Conservation (phyloP, 2,329 filamentous ascomycete species). For the Hortaea werneckii region DNA sequence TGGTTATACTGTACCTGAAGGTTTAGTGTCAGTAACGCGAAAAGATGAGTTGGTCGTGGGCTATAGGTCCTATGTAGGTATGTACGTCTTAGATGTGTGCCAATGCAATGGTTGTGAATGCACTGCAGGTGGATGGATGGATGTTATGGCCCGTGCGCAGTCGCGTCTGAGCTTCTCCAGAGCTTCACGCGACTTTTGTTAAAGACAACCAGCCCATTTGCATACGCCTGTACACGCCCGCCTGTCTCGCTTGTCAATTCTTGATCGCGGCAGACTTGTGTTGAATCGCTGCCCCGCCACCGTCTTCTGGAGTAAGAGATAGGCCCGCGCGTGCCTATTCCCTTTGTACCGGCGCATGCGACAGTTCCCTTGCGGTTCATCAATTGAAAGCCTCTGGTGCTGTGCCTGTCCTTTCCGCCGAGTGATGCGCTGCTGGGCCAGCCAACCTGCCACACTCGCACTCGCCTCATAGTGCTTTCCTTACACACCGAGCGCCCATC, state of each 20-base stretch:
- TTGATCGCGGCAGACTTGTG: too few relatives aligned
- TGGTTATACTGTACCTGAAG: too few relatives aligned
- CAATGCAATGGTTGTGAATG: background rate
- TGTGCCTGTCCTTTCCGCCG: background rate
- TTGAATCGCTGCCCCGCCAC: too few relatives aligned
- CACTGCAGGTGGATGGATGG: background rate
- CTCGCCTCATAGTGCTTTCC: background rate
- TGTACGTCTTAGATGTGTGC: background rate
- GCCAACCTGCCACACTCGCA: background rate
- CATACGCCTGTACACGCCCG: background rate
- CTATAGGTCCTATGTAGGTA: too few relatives aligned
- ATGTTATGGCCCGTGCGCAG: background rate
- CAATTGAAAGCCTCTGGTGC: too few relatives aligned
- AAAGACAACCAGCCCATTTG: background rate
- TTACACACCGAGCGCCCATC: background rate
- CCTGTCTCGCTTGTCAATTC: too few relatives aligned
- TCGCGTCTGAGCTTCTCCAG: background rate
- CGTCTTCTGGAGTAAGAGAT: too few relatives aligned
- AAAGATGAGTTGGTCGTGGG: too few relatives aligned
- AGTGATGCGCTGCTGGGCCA: conserved; percentile 11
- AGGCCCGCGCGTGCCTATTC: too few relatives aligned
- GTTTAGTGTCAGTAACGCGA: too few relatives aligned
- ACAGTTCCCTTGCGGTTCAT: too few relatives aligned
- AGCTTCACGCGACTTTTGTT: background rate
- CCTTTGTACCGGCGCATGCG: too few relatives aligned